A percentile compares a stretch with the other conserved stretches of the same genome.
phyloP scores from a whole-genome alignment of 176 grass and related monocot genomes.

The Oryza punctata region DNA sequence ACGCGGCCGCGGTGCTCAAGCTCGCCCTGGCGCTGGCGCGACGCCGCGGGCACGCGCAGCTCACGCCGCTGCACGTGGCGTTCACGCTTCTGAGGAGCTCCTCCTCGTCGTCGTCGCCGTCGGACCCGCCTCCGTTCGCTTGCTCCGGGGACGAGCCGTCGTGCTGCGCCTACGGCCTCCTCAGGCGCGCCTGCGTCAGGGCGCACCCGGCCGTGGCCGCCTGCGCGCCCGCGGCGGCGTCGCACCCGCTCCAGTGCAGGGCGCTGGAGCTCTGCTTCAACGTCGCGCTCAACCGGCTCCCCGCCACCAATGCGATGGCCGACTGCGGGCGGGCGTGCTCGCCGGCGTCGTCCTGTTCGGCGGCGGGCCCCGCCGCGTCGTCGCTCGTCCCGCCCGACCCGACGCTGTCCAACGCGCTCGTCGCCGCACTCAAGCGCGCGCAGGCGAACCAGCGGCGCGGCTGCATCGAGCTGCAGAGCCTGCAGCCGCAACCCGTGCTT shows the following conservation, averaged over 20 bases:
- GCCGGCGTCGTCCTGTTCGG: neutral
- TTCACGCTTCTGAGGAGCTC: conserved; percentile 57
- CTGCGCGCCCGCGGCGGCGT: neutral
- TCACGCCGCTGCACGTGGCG: conserved; percentile 83
- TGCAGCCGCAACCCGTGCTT: conserved; percentile 32
- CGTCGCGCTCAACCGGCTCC: conserved; percentile 77
- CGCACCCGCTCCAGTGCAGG: conserved; percentile 50
- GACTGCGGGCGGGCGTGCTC: conserved; percentile 25
- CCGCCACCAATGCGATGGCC: conserved; percentile 28
- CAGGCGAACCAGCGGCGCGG: conserved; percentile 82
- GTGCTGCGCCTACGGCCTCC: conserved; percentile 38
- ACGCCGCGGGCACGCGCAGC: conserved; percentile 72
- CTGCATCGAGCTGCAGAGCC: conserved; percentile 65
- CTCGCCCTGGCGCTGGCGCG: conserved; percentile 63
- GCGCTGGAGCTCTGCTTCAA: conserved; percentile 83
- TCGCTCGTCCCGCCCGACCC: conserved; percentile 54
- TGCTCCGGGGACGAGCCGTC: neutral
- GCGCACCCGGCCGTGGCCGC: conserved; percentile 46
- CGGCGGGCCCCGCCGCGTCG: neutral
- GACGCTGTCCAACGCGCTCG: conserved; percentile 75
- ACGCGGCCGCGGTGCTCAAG: conserved; percentile 74
- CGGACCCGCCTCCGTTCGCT: conserved; percentile 3
- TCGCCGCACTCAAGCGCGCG: conserved; percentile 92
- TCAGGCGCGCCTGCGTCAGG: conserved; percentile 67
- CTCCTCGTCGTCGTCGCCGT: conserved; percentile 16